phyloP scores from a whole-genome alignment of 441 rosid genomes.

The Gossypium schwendimanii region DNA sequence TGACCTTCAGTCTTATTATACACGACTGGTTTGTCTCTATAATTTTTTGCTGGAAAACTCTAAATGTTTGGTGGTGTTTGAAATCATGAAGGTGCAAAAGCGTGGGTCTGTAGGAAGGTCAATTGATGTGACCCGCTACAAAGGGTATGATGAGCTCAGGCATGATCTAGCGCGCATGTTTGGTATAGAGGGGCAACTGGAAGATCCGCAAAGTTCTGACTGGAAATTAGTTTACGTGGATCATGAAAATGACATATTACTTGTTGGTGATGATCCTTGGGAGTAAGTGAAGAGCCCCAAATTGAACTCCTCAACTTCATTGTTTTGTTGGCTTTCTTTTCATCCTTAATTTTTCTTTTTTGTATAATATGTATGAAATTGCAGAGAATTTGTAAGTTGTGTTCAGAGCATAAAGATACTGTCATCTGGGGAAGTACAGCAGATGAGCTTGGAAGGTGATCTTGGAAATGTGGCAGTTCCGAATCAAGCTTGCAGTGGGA shows the following conservation, averaged over 20 bases:
- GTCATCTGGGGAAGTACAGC: conserved; percentile 88
- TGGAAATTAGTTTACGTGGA: conserved; percentile 93
- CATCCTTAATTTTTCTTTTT: background rate
- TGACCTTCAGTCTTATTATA: too few relatives aligned
- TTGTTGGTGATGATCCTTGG: conserved; percentile 98
- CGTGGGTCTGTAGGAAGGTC: conserved; percentile 97
- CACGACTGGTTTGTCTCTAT: background rate
- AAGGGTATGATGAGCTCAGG: conserved; percentile 73
- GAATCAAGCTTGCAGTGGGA: conserved; percentile 80
- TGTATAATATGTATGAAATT: background rate
- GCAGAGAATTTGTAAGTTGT: conserved; percentile 86
- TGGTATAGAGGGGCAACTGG: conserved; percentile 88
- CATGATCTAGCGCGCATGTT: conserved; percentile 90
- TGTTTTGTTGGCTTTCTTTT: background rate
- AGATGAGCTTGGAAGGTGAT: conserved; percentile 92
- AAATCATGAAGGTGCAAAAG: conserved; percentile 70
- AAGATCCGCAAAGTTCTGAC: conserved; percentile 83
- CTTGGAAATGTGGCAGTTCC: conserved; percentile 59
- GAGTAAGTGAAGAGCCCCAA: conserved; percentile 52
- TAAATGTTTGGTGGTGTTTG: conserved; percentile 7
- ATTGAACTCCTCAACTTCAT: background rate
- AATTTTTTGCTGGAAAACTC: conserved; percentile 2
- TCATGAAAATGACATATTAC: conserved; percentile 86
- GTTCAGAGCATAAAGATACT: conserved; percentile 94
- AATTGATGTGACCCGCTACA: conserved; percentile 80